Conservation (phyloP, 495 filamentous ascomycete species). For the Recurvomyces mirabilis region DNA sequence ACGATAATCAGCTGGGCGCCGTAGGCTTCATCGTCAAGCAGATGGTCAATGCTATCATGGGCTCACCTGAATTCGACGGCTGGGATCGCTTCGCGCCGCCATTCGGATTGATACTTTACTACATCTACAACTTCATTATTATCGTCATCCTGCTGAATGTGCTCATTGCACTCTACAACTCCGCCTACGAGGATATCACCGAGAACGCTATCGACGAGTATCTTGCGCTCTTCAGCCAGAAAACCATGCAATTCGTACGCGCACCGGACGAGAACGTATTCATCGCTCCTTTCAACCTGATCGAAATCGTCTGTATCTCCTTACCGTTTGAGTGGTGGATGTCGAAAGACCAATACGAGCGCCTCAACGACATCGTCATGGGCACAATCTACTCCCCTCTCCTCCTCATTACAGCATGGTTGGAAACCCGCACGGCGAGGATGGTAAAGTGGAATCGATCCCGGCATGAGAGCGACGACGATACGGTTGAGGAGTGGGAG, state of each 20-base stretch:
- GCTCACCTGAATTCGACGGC: conserved; percentile 76
- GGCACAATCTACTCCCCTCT: conserved; percentile 73
- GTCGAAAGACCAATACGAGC: conserved; percentile 51
- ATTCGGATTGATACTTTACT: conserved; percentile 84
- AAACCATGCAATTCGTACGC: conserved; percentile 90
- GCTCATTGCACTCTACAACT: conserved; percentile 93
- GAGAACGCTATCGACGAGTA: conserved; percentile 91
- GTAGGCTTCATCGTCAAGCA: conserved; percentile 68
- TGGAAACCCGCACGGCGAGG: conserved; percentile 60
- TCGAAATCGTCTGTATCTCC: conserved; percentile 71
- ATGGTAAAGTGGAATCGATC: conserved; percentile 60
- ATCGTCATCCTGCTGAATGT: conserved; percentile 88
- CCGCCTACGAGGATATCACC: conserved; percentile 90
- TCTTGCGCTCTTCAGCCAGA: conserved; percentile 74
- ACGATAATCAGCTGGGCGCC: conserved; percentile 42
- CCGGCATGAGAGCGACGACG: conserved; percentile 81
- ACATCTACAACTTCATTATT: conserved; percentile 92
- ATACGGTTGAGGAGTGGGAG: conserved; percentile 86
- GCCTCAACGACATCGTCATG: conserved; percentile 81
- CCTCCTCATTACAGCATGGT: conserved; percentile 61
- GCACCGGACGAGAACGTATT: conserved; percentile 98
- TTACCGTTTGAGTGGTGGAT: conserved; percentile 96
- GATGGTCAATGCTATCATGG: conserved; percentile 86
- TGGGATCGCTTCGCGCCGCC: conserved; percentile 71
- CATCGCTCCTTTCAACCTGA: conserved; percentile 83